Conservation (phyloP, 2,329 filamentous ascomycete species). For the Elsinoe ampelina region DNA sequence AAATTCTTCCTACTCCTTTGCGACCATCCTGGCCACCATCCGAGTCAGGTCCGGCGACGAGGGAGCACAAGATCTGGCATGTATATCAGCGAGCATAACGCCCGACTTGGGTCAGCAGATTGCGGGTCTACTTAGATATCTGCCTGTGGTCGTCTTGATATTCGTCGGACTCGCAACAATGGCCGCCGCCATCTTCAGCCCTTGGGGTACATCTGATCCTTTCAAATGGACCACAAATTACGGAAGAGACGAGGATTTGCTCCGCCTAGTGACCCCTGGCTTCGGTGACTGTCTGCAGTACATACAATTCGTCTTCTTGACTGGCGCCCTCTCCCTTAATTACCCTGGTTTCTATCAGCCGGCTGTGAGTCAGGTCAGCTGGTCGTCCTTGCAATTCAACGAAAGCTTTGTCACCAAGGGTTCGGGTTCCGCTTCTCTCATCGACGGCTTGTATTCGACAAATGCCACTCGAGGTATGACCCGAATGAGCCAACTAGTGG, state of each 20-base stretch:
- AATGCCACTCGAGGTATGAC: conserved; percentile 73
- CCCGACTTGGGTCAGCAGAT: conserved; percentile 67
- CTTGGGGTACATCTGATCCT: conserved; percentile 83
- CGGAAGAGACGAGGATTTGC: conserved; percentile 81
- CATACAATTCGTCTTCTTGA: conserved; percentile 83
- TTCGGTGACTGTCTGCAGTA: conserved; percentile 97
- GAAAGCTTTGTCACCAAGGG: conserved; percentile 70
- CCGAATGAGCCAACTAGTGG: conserved; percentile 68
- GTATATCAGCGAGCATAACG: conserved; percentile 72
- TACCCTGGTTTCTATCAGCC: conserved; percentile 96
- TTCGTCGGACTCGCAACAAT: conserved; percentile 75
- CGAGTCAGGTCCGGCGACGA: conserved; percentile 65
- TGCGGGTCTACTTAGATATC: conserved; percentile 59
- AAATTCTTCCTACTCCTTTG: conserved; percentile 73
- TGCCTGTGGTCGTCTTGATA: conserved; percentile 69
- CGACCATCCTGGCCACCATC: conserved; percentile 67
- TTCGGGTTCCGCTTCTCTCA: conserved; percentile 55
- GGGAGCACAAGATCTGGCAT: conserved; percentile 57
- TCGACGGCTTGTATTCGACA: conserved; percentile 79
- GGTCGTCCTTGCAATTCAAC: conserved; percentile 90
- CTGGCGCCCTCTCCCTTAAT: conserved; percentile 73
- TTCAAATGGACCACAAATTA: conserved; percentile 99
- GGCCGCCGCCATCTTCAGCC: conserved; percentile 77
- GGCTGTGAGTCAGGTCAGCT: conserved; percentile 74
- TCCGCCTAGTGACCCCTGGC: conserved; percentile 86